Percentiles rank a stretch among this genome's conserved stretches.
Evolutionary conservation across 352 stramenopile species (phyloP).

Genomic region (Globisporangium heterothallicum): DNA sequence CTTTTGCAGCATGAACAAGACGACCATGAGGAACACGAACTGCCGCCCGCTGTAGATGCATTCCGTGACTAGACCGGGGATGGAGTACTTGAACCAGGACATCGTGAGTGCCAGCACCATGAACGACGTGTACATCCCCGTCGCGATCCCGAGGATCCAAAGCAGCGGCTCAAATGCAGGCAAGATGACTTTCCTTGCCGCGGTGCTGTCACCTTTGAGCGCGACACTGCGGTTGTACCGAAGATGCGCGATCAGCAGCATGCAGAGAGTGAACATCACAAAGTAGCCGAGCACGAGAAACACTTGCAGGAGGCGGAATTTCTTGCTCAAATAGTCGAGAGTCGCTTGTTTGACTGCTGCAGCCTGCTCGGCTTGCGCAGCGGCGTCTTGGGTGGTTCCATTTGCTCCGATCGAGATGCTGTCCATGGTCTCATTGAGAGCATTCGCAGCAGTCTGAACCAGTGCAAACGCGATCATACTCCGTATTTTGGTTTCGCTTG

Average conservation of each 20-base stretch:
- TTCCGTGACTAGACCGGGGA: conserved; percentile 26
- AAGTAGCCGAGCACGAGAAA: conserved; percentile 5
- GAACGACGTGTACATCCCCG: conserved; percentile 23
- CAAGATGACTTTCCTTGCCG: conserved; percentile 43
- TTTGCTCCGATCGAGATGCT: neutral
- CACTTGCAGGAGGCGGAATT: conserved; percentile 6
- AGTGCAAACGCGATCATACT: too few species aligned
- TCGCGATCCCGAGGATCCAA: conserved; percentile 32
- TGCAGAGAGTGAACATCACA: conserved; percentile 19
- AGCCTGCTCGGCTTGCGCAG: neutral
- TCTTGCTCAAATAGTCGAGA: conserved; percentile 7
- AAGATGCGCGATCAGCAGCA: conserved; percentile 28
- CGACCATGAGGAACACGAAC: conserved; percentile 47
- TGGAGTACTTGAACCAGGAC: conserved; percentile 25
- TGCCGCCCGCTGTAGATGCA: conserved; percentile 39
- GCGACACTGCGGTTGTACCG: conserved; percentile 32
- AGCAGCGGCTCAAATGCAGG: conserved; percentile 55
- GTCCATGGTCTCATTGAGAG: neutral
- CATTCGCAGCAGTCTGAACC: too few species aligned
- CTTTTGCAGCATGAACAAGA: conserved; percentile 57
- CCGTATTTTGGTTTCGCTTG: too few species aligned
- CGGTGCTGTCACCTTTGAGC: conserved; percentile 33
- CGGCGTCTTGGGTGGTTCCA: neutral
- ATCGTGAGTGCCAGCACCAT: conserved; percentile 26
- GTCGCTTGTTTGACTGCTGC: neutral